Conservation (phyloP, 306 rosid genomes). For the Lathyrus tuberosus region DNA sequence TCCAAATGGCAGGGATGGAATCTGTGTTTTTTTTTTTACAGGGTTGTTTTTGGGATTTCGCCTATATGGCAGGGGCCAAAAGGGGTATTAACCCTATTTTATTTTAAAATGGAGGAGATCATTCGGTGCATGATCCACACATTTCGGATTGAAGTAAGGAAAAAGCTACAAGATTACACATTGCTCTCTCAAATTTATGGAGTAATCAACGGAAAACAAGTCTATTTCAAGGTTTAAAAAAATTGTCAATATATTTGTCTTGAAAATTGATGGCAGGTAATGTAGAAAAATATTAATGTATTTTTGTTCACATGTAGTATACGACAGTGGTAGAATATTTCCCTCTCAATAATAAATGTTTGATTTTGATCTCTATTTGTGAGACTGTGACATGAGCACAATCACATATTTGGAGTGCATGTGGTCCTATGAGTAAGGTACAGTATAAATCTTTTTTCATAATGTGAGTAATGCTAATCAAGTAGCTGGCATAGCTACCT, state of each 20-base stretch:
- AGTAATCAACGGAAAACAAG: slow-evolving; percentile 30
- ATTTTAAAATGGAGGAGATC: no score
- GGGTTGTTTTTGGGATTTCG: no score
- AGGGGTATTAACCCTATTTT: no score
- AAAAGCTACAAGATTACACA: slow-evolving; percentile 15
- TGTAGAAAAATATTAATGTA: not conserved
- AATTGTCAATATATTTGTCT: slow-evolving; percentile 18
- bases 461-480: slow-evolving; percentile 23
- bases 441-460: no score
- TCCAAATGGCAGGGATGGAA: no score
- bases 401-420: slow-evolving; percentile 13
- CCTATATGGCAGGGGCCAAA: no score
- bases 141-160: slow-evolving; percentile 6
- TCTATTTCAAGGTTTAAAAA: not conserved
- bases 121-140: no score
- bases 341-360: slow-evolving; percentile 28
- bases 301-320: slow-evolving; percentile 11
- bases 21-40: no score
- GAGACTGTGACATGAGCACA: not conserved
- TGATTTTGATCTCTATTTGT: slow-evolving; percentile 4
- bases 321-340: slow-evolving; percentile 16
- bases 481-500: slow-evolving; percentile 24
- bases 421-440: slow-evolving; percentile 33
- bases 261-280: slow-evolving; percentile 7
- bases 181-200: slow-evolving; percentile 26